Conservation (phyloP, 2,329 filamentous ascomycete genomes). For the Sporothrix euskadiensis region DNA sequence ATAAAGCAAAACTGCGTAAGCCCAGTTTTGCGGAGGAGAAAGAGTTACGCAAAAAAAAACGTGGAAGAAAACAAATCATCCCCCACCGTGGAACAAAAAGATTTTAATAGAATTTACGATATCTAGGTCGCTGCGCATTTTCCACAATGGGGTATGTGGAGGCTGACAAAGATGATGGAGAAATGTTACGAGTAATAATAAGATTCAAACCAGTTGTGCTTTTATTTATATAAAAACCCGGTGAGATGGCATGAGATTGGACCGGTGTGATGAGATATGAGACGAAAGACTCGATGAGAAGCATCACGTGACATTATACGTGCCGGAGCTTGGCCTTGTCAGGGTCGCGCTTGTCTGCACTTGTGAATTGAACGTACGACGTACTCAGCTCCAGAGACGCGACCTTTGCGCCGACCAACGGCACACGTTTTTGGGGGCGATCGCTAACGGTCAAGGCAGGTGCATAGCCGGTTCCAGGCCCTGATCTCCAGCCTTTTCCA, state of each 20-base stretch:
- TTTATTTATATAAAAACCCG: not conserved
- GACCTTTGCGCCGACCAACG: not conserved
- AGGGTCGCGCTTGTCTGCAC: not conserved
- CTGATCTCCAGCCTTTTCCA: not conserved
- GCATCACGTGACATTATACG: not conserved
- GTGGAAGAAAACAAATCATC: not conserved
- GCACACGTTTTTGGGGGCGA: not conserved
- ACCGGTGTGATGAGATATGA: not conserved
- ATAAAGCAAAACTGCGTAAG: not conserved
- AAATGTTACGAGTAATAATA: constrained; percentile 24
- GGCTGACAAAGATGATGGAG: not conserved
- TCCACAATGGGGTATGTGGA: not conserved
- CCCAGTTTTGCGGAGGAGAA: not conserved
- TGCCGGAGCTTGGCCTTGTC: not conserved
- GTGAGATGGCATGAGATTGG: not conserved
- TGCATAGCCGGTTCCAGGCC: not conserved
- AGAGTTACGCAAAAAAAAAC: not conserved
- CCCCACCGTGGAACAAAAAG: not conserved
- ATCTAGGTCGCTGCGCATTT: not conserved
- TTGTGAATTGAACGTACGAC: not conserved
- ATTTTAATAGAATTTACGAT: constrained; percentile 12
- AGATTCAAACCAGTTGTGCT: not conserved
- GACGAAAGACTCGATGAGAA: not conserved
- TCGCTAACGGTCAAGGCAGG: not conserved
- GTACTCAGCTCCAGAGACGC: not conserved